A percentile compares a stretch with the other conserved stretches of the same genome.
phyloP scores from a whole-genome alignment of 179 eudicot species.

The Beta macrorhiza region DNA sequence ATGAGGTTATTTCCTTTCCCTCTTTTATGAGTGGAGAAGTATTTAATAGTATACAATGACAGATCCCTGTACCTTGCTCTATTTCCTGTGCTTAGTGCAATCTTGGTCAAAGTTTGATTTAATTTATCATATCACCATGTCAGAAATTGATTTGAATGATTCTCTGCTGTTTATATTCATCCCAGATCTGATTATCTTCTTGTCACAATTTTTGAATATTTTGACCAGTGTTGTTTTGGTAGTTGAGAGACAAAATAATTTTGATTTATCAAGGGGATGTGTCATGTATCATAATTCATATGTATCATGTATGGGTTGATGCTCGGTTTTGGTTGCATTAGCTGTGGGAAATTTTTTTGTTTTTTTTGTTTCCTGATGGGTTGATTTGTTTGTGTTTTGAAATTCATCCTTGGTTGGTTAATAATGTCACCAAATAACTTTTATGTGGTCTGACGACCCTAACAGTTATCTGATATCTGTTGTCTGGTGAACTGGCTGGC shows the following conservation, averaged over 20 bases:
- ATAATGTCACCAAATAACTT: background rate
- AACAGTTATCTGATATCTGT: background rate
- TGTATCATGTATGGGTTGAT: background rate
- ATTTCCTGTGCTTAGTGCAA: background rate
- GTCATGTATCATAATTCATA: too few relatives aligned
- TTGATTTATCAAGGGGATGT: background rate
- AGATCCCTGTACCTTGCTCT: background rate
- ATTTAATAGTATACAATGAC: background rate
- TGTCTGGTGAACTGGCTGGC: slow-evolving; percentile 5
- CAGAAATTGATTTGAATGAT: slow-evolving; percentile 6
- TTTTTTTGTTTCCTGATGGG: background rate
- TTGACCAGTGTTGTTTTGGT: slow-evolving; percentile 14
- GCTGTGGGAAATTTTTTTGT: background rate
- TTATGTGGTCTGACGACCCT: background rate
- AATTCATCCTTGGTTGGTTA: background rate
- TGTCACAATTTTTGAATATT: slow-evolving; percentile 6
- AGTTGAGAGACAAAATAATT: background rate
- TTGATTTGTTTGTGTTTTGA: too few relatives aligned
- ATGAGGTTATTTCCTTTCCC: slow-evolving; percentile 12
- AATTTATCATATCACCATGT: background rate
- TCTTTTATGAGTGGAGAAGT: background rate
- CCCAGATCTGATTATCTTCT: slow-evolving; percentile 8
- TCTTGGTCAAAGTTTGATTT: slow-evolving; percentile 14
- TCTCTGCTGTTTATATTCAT: background rate
- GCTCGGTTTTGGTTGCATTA: slow-evolving; percentile 15